Percentiles rank a stretch among this genome's conserved stretches.
phyloP scores from a whole-genome alignment of 352 stramenopile species.

The Globisporangium spinosum region DNA sequence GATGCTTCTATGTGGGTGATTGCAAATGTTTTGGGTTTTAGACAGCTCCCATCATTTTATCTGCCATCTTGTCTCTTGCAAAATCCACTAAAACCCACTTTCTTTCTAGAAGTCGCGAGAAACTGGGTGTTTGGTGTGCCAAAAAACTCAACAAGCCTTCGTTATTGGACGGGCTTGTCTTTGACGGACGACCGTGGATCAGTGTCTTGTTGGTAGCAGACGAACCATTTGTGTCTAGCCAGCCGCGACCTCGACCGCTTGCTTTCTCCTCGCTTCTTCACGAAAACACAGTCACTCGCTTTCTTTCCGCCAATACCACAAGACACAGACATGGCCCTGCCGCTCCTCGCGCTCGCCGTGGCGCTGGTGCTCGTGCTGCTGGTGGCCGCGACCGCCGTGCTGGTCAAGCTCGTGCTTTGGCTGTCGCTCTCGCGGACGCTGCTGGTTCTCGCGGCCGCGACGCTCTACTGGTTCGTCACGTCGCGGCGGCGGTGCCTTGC shows the following conservation, averaged over 20 bases:
- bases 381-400: conserved; percentile 14
- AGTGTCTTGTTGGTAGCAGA: background rate
- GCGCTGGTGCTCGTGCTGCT: conserved; percentile 27
- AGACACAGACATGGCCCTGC: conserved; percentile 23
- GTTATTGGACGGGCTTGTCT: background rate
- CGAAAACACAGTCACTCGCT: background rate
- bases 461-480: conserved; percentile 24
- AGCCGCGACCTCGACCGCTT: background rate
- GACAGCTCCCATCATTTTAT: no score
- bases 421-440: conserved; percentile 27
- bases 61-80: no score
- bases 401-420: conserved; percentile 32
- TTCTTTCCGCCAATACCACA: conserved; percentile 1
- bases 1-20: no score
- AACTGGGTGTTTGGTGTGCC: background rate
- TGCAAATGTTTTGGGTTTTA: no score
- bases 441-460: conserved; percentile 4
- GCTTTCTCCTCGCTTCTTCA: background rate
- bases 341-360: conserved; percentile 20
- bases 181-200: background rate
- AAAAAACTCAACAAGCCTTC: no score
- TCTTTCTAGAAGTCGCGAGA: no score
- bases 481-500: conserved; percentile 26
- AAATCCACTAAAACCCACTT: no score
- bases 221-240: background rate